phyloP scores from a whole-genome alignment of 225 moss, liverwort and hornwort genomes.

The Pseudoscleropodium purum region DNA sequence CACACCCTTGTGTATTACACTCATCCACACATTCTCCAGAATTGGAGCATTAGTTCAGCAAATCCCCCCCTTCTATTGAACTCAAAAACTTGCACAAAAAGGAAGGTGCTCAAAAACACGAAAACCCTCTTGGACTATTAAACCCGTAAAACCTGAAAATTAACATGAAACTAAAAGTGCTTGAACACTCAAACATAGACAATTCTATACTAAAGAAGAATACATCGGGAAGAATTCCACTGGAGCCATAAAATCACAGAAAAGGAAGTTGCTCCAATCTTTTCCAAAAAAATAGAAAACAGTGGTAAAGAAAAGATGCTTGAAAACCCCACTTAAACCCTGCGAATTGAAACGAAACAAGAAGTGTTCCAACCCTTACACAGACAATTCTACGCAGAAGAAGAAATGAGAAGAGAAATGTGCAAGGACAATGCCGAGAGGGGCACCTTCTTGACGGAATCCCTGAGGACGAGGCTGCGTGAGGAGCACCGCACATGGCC shows the following conservation, averaged over 20 bases:
- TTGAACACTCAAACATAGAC: not conserved
- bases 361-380: not conserved
- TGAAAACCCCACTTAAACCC: not conserved
- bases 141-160: not conserved
- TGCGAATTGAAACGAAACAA: not conserved
- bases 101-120: not conserved
- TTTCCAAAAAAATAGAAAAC: not conserved
- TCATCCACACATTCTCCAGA: not conserved
- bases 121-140: not conserved
- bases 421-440: not conserved
- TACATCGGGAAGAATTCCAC: not conserved
- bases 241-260: not conserved
- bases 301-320: not conserved
- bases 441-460: conserved; percentile 21
- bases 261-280: not conserved
- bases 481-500: conserved; percentile 2
- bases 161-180: not conserved
- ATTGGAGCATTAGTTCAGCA: not conserved
- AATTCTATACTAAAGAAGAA: not conserved
- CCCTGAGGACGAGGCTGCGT: not conserved
- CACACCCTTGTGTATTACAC: not conserved
- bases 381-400: not conserved
- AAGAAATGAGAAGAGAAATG: not conserved
- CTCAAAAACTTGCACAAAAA: not conserved
- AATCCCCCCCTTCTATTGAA: not conserved